These are phyloP conservation scores for Aspergillus quadricinctus DNA, from an alignment of 2,329 filamentous ascomycete genomes.

Conservation along the genomic window DNA sequence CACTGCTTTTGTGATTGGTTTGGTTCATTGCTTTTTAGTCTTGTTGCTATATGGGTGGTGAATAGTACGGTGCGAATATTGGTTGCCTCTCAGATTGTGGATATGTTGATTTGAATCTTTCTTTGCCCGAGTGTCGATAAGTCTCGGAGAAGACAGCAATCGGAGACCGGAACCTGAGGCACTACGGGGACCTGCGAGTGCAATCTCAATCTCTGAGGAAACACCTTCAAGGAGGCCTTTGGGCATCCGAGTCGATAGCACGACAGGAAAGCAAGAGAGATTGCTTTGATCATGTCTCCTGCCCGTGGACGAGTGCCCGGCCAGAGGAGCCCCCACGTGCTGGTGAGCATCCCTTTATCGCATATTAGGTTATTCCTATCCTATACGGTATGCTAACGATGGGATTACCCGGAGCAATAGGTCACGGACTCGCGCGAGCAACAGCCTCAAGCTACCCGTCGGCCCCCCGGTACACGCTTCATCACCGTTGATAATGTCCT, in stretches of 20 bases:
- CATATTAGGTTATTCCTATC: not conserved
- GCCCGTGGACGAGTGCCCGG: slow-evolving; percentile 27
- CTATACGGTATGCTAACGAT: slow-evolving; percentile 9
- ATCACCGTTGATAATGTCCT: slow-evolving; percentile 92
- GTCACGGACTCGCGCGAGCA: slow-evolving; percentile 44
- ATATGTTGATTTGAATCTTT: not conserved
- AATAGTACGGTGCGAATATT: not conserved
- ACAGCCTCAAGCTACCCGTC: slow-evolving; percentile 24
- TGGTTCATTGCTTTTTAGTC: not conserved
- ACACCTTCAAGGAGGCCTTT: not conserved
- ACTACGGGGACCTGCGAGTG: not conserved
- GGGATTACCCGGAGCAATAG: slow-evolving; percentile 15
- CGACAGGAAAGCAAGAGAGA: not conserved
- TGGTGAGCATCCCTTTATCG: slow-evolving; percentile 29
- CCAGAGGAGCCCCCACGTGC: slow-evolving; percentile 43
- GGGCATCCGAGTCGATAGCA: not conserved
- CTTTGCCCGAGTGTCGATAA: not conserved
- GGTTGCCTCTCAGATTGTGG: not conserved
- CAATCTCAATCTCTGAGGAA: not conserved
- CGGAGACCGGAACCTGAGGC: not conserved
- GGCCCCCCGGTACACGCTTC: slow-evolving; percentile 58
- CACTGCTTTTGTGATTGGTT: not conserved
- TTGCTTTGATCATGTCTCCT: slow-evolving; percentile 22
- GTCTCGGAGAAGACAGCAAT: not conserved
- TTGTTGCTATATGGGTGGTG: not conserved